These are phyloP conservation scores for Aspergillus sparsus DNA, from an alignment of 495 filamentous ascomycete species.

Conservation along the genomic window DNA sequence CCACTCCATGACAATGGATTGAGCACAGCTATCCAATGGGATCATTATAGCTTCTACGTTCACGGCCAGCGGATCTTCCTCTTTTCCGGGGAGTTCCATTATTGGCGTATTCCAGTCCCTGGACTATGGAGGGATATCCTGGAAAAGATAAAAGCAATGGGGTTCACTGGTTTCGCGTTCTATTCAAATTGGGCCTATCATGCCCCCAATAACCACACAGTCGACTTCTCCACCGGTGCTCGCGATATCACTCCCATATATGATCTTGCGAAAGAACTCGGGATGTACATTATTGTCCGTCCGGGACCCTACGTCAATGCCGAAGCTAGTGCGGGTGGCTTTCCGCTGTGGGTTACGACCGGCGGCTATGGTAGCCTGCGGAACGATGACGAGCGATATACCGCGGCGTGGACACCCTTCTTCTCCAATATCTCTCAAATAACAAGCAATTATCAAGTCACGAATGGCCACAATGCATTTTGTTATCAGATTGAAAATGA, in stretches of 20 bases:
- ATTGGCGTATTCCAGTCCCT: slow-evolving; percentile 61
- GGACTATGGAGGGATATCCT: slow-evolving; percentile 61
- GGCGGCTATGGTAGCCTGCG: slow-evolving; percentile 60
- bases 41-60: slow-evolving; percentile 60
- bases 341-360: slow-evolving; percentile 62
- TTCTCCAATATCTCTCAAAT: slow-evolving; percentile 50
- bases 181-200: slow-evolving; percentile 63
- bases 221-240: slow-evolving; percentile 59
- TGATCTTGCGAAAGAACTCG: slow-evolving; percentile 54
- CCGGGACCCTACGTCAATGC: slow-evolving; percentile 49
- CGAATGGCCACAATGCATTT: slow-evolving; percentile 56
- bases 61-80: slow-evolving; percentile 58
- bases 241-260: slow-evolving; percentile 55
- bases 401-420: slow-evolving; percentile 53
- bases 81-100: slow-evolving; percentile 63
- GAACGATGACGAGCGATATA: slow-evolving; percentile 59
- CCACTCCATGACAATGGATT: slow-evolving; percentile 53
- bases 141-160: slow-evolving; percentile 64
- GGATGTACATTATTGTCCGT: slow-evolving; percentile 41
- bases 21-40: slow-evolving; percentile 55
- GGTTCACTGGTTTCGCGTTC: slow-evolving; percentile 56
- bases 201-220: slow-evolving; percentile 47
- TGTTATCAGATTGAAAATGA: slow-evolving; percentile 65
- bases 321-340: slow-evolving; percentile 59
- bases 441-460: slow-evolving; percentile 54